These are phyloP conservation scores for Gnetum montanum DNA, from an alignment of 75 land plant genomes.

Conservation along the genomic window DNA sequence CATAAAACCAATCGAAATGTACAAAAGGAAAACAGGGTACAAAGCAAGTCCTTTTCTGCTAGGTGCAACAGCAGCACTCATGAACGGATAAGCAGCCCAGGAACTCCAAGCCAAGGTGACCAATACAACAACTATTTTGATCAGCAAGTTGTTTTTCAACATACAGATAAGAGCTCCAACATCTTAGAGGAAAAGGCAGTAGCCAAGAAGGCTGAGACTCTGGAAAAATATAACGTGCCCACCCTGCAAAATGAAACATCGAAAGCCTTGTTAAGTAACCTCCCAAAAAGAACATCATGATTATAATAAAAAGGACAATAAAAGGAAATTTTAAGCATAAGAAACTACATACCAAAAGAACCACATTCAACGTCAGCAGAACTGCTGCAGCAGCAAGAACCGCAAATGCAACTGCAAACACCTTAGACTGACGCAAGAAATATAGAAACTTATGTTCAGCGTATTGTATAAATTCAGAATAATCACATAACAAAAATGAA, in stretches of 20 bases:
- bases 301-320: too few species aligned
- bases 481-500: too few species aligned
- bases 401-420: conserved; percentile 96
- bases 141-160: conserved; percentile 51
- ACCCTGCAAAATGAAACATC: conserved; percentile 37
- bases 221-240: conserved; percentile 95
- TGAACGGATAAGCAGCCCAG: conserved; percentile 95
- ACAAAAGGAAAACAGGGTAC: conserved; percentile 66
- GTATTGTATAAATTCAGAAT: too few species aligned
- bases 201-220: conserved; percentile 88
- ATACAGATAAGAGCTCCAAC: conserved; percentile 86
- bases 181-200: conserved; percentile 89
- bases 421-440: conserved; percentile 65
- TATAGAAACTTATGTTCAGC: too few species aligned
- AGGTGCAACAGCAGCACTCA: conserved; percentile 71
- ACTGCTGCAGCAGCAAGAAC: conserved; percentile 97
- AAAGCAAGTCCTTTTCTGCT: conserved; percentile 71
- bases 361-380: conserved; percentile 81
- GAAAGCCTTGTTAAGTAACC: too few species aligned
- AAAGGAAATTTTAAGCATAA: too few species aligned
- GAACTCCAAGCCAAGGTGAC: conserved; percentile 92
- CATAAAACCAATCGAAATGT: conserved; percentile 64
- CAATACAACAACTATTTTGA: conserved; percentile 67
- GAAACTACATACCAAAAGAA: conserved; percentile 60
- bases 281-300: too few species aligned